Percentiles rank a stretch among this genome's conserved stretches.
phyloP scores from a whole-genome alignment of 495 filamentous ascomycete species.

The Xylaria telfairii region DNA sequence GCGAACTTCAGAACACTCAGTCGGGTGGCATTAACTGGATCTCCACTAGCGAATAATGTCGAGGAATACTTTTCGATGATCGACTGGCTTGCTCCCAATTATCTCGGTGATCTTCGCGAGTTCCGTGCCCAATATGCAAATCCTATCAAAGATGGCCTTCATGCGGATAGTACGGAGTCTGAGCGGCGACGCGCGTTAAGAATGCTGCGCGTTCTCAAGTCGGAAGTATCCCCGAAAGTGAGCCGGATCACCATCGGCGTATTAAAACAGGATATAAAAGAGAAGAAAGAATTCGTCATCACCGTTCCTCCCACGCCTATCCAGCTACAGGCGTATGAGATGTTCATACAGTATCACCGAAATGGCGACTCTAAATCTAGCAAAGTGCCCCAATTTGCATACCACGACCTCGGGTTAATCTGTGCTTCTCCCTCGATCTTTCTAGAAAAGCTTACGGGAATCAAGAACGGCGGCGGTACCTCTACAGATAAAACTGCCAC shows the following conservation, averaged over 20 bases:
- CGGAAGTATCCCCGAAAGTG: constrained; percentile 78
- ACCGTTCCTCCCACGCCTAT: constrained; percentile 70
- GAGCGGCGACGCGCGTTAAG: constrained; percentile 66
- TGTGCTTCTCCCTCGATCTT: constrained; percentile 80
- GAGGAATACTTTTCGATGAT: constrained; percentile 85
- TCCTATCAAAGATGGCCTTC: constrained; percentile 76
- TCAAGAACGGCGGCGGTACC: constrained; percentile 32
- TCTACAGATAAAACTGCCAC: constrained; percentile 21
- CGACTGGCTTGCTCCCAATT: constrained; percentile 84
- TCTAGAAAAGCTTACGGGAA: constrained; percentile 55
- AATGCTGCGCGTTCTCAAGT: constrained; percentile 72
- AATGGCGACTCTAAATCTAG: constrained; percentile 35
- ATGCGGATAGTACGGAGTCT: constrained; percentile 59
- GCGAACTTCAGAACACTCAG: constrained; percentile 66
- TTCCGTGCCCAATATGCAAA: constrained; percentile 72
- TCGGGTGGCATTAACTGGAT: constrained; percentile 87
- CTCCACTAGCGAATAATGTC: constrained; percentile 83
- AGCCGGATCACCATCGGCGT: constrained; percentile 73
- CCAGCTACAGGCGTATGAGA: constrained; percentile 68
- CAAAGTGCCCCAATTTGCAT: constrained; percentile 53
- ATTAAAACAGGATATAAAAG: constrained; percentile 66
- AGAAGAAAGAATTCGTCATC: constrained; percentile 83
- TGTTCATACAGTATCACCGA: constrained; percentile 55
- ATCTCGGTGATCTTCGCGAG: constrained; percentile 67
- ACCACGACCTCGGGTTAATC: constrained; percentile 62